A percentile compares a stretch with the other conserved stretches of the same genome.
These are phyloP conservation scores for Ailanthus altissimus DNA, from an alignment of 345 rosid species.

Conservation along the genomic window DNA sequence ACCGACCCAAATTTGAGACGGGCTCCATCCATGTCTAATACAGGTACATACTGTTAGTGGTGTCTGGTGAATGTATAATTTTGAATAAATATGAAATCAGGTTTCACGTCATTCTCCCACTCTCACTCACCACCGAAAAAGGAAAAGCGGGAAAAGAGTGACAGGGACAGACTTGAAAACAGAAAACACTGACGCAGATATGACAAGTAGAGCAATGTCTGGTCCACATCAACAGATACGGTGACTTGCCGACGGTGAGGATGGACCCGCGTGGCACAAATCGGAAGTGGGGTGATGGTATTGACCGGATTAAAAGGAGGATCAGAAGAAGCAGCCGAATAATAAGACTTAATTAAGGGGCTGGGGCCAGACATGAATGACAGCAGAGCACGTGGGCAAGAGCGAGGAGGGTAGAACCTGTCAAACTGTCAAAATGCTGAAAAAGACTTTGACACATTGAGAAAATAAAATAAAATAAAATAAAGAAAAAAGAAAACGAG, in stretches of 20 bases:
- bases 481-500: neutral
- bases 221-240: neutral
- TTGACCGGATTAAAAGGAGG: neutral
- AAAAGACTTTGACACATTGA: neutral
- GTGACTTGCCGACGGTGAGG: neutral
- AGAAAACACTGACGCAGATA: neutral
- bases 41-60: too few species aligned
- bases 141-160: too few species aligned
- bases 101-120: too few species aligned
- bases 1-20: too few species aligned
- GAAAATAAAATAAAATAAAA: neutral
- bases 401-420: too few species aligned
- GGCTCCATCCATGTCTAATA: too few species aligned
- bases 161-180: neutral
- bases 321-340: too few species aligned
- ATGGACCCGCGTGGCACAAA: neutral
- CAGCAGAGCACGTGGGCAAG: constrained; percentile 26
- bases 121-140: neutral
- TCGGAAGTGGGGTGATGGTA: neutral
- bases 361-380: constrained; percentile 26
- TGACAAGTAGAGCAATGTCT: neutral
- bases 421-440: too few species aligned
- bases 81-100: too few species aligned
- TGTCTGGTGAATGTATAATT: too few species aligned
- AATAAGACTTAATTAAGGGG: too few species aligned